Evolutionary conservation across 2,329 filamentous ascomycete genomes (phyloP).

Genomic region (Daldinia sp.): DNA sequence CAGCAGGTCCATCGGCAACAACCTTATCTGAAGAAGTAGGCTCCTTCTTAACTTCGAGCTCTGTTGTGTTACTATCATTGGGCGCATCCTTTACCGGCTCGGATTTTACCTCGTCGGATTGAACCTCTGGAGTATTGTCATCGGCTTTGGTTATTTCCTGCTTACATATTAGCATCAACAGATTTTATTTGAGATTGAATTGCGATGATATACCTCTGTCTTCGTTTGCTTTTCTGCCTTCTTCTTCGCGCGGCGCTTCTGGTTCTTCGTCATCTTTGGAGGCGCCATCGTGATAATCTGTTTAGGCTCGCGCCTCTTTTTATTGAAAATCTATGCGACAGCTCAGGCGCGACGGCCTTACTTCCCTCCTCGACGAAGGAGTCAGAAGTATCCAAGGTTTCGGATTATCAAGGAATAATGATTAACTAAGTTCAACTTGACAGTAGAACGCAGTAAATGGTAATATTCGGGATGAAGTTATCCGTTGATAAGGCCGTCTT

Average conservation of each 20-base stretch:
- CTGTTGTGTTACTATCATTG: slow-evolving; percentile 46
- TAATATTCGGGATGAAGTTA: slow-evolving; percentile 20
- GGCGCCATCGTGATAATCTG: slow-evolving; percentile 65
- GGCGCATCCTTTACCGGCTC: slow-evolving; percentile 47
- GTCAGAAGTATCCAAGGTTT: not conserved
- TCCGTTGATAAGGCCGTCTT: slow-evolving; percentile 32
- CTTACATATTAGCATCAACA: slow-evolving; percentile 38
- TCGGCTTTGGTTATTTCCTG: slow-evolving; percentile 45
- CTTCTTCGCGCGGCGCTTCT: slow-evolving; percentile 91
- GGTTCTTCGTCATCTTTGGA: slow-evolving; percentile 90
- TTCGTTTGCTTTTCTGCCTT: slow-evolving; percentile 85
- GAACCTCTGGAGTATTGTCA: slow-evolving; percentile 48
- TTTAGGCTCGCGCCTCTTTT: slow-evolving; percentile 39
- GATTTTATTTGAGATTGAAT: not conserved
- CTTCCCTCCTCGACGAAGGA: slow-evolving; percentile 11
- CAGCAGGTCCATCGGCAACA: slow-evolving; percentile 60
- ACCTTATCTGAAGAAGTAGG: slow-evolving; percentile 53
- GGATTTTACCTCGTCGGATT: slow-evolving; percentile 53
- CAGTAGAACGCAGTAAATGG: not conserved
- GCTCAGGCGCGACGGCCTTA: slow-evolving; percentile 20
- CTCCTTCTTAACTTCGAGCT: slow-evolving; percentile 60
- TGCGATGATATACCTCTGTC: slow-evolving; percentile 61
- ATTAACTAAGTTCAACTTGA: not conserved
- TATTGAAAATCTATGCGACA: slow-evolving; percentile 23
- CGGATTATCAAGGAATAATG: not conserved